phyloP scores from a whole-genome alignment of 305 asterid species.

The Plantago coronopus region DNA sequence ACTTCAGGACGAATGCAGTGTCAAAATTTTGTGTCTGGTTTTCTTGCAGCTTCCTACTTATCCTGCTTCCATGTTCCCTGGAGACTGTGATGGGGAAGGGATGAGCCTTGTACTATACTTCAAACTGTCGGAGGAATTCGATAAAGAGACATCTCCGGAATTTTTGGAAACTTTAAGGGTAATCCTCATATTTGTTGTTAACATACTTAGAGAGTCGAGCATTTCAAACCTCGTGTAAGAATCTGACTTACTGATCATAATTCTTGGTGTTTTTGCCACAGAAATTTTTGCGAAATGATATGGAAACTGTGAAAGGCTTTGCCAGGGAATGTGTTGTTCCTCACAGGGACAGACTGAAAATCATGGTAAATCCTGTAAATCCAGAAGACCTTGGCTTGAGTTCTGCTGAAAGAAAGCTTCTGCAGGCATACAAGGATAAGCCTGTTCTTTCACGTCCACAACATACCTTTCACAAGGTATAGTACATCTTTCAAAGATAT shows the following conservation, averaged over 20 bases:
- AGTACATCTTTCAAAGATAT: neutral
- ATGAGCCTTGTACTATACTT: constrained; percentile 78
- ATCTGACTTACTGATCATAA: neutral
- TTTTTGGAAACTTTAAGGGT: constrained; percentile 72
- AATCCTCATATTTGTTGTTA: neutral
- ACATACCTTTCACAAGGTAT: constrained; percentile 71
- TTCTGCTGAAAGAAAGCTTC: constrained; percentile 78
- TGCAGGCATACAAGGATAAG: constrained; percentile 78
- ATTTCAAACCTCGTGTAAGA: neutral
- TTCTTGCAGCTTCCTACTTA: constrained; percentile 67
- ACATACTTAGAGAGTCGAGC: no score
- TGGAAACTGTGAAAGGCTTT: constrained; percentile 62
- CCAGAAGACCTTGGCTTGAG: constrained; percentile 77
- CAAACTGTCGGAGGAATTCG: constrained; percentile 58
- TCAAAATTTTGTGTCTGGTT: constrained; percentile 11
- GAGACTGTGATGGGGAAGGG: constrained; percentile 83
- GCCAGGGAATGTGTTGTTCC: constrained; percentile 58
- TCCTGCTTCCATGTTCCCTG: constrained; percentile 72
- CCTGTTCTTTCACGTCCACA: constrained; percentile 98
- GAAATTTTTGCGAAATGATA: constrained; percentile 61
- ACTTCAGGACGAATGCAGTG: neutral
- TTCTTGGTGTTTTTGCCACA: constrained; percentile 23
- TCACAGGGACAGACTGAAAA: constrained; percentile 73
- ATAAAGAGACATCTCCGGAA: constrained; percentile 41
- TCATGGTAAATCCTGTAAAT: constrained; percentile 70